phyloP scores from a whole-genome alignment of 257 asterid species.

The Lantana camara region DNA sequence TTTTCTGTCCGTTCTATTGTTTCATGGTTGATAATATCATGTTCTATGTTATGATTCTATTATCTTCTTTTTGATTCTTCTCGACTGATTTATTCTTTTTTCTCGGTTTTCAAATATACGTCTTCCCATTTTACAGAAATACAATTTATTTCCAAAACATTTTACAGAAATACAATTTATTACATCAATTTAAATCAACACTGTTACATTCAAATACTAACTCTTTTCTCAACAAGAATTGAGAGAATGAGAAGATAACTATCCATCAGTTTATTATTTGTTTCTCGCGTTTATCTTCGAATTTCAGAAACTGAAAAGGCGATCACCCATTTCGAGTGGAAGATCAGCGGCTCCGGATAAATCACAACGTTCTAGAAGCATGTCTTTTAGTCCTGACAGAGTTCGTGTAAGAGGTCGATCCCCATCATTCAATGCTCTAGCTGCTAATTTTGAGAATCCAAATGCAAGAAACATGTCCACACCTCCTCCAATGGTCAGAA shows the following conservation, averaged over 20 bases:
- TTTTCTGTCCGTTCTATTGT: background rate
- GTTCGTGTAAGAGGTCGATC: constrained; percentile 99
- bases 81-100: background rate
- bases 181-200: too few species aligned
- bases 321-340: constrained; percentile 70
- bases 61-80: constrained; percentile 5
- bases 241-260: too few species aligned
- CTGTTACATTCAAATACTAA: too few species aligned
- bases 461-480: constrained; percentile 86
- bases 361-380: constrained; percentile 93
- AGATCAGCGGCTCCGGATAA: constrained; percentile 85
- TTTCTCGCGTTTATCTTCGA: constrained; percentile 22
- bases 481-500: constrained; percentile 90
- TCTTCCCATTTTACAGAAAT: too few species aligned
- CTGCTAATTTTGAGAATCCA: constrained; percentile 86
- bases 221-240: too few species aligned
- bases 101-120: too few species aligned
- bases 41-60: constrained; percentile 7
- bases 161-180: too few species aligned
- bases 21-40: too few species aligned
- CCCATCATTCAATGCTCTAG: constrained; percentile 95
- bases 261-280: background rate
- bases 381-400: constrained; percentile 97
- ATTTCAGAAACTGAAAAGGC: constrained; percentile 84
- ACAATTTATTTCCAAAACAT: too few species aligned